Conservation (phyloP, 1,139 yeast genomes). For the Taphrina flavorubra region DNA sequence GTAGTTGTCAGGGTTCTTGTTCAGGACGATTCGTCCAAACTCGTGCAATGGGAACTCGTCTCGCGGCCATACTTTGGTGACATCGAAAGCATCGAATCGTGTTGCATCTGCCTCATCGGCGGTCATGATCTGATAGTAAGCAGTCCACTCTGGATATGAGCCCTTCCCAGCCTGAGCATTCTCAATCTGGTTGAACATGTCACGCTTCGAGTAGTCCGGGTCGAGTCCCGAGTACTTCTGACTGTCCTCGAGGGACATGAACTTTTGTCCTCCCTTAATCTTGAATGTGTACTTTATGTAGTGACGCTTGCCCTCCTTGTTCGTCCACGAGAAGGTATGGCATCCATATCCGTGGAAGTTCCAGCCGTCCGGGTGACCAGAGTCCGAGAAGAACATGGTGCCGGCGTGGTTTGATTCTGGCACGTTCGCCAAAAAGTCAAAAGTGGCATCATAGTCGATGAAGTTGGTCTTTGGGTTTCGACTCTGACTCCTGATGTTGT, state of each 20-base stretch:
- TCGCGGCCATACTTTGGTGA: conserved; percentile 71
- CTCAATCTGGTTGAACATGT: conserved; percentile 64
- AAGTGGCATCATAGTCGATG: conserved; percentile 60
- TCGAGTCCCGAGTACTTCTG: conserved; percentile 63
- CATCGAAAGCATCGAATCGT: conserved; percentile 63
- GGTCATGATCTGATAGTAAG: conserved; percentile 71
- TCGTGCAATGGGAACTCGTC: conserved; percentile 63
- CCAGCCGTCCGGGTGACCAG: conserved; percentile 72
- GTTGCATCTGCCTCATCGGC: conserved; percentile 63
- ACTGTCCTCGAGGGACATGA: conserved; percentile 65
- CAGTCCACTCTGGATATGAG: conserved; percentile 67
- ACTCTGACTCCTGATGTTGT: conserved; percentile 58
- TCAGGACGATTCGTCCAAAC: conserved; percentile 62
- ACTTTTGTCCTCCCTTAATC: conserved; percentile 66
- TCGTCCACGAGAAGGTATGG: conserved; percentile 72
- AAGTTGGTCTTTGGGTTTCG: conserved; percentile 63
- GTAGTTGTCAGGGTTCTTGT: conserved; percentile 64
- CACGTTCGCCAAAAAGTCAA: conserved; percentile 69
- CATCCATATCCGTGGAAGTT: conserved; percentile 73
- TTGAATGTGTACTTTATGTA: conserved; percentile 70
- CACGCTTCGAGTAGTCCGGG: conserved; percentile 70
- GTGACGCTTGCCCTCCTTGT: conserved; percentile 67
- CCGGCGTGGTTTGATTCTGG: conserved; percentile 72
- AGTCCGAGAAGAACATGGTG: conserved; percentile 65
- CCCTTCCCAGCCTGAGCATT: conserved; percentile 53